A percentile compares a stretch with the other conserved stretches of the same genome.
Evolutionary conservation across 345 rosid species (phyloP).

Genomic region (Eucalyptus dawsonii): DNA sequence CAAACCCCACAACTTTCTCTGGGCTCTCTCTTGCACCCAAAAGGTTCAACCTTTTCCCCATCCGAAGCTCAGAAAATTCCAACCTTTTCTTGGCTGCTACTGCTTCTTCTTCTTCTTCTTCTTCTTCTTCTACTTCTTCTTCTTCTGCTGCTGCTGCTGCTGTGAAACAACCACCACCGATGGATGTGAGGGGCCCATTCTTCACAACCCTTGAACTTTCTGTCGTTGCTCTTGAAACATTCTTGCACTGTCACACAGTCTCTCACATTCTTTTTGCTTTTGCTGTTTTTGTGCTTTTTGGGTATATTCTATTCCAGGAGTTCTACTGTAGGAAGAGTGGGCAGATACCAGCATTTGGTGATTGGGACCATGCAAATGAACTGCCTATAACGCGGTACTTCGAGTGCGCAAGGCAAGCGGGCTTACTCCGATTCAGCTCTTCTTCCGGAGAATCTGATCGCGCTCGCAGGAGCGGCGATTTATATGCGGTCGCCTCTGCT

Average conservation of each 20-base stretch:
- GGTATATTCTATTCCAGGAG: not conserved
- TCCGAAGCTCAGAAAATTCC: not conserved
- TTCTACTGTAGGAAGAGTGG: not conserved
- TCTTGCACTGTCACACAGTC: not conserved
- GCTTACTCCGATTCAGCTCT: conserved; percentile 10
- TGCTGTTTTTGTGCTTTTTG: not conserved
- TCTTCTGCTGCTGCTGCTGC: too few relatives aligned
- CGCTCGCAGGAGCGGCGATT: not conserved
- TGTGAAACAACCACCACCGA: too few relatives aligned
- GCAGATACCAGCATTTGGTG: not conserved
- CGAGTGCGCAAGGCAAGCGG: conserved; percentile 26
- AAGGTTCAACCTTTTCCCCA: not conserved
- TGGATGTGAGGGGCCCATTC: too few relatives aligned
- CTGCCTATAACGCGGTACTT: conserved; percentile 30
- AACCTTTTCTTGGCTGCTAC: not conserved
- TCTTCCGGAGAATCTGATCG: not conserved
- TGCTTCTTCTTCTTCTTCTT: not conserved
- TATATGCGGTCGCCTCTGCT: conserved; percentile 1
- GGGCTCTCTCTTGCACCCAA: not conserved
- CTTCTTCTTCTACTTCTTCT: not conserved
- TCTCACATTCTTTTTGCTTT: not conserved
- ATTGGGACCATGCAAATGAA: conserved; percentile 12
- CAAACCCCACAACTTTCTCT: not conserved
- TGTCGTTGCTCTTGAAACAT: not conserved
- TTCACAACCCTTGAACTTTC: not conserved